These are phyloP conservation scores for Anethum foeniculum DNA, from an alignment of 140 eudicot genomes.

Conservation along the genomic window DNA sequence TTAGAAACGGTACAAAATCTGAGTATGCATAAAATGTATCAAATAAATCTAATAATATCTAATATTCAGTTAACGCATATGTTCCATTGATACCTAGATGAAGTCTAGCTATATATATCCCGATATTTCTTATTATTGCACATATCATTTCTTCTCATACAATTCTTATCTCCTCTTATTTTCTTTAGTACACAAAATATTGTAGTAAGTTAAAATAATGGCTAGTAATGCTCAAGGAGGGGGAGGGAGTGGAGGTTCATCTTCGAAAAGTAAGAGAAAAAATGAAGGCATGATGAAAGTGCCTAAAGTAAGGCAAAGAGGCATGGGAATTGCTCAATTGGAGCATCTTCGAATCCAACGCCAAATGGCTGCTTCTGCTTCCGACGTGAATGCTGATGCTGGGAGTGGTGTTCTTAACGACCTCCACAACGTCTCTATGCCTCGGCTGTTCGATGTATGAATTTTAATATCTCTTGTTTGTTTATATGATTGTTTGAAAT, in stretches of 20 bases:
- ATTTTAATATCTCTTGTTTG: constrained; percentile 14
- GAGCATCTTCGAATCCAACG: constrained; percentile 70
- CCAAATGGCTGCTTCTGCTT: constrained; percentile 30
- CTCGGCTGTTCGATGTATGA: background rate
- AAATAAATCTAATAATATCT: too few species aligned
- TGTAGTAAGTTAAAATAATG: background rate
- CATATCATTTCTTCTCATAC: background rate
- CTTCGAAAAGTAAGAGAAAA: constrained; percentile 28
- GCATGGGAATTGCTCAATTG: constrained; percentile 81
- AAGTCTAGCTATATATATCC: background rate
- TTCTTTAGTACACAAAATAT: too few species aligned
- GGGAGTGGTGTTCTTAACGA: background rate
- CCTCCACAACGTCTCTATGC: background rate
- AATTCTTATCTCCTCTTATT: background rate
- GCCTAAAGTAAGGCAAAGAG: constrained; percentile 82
- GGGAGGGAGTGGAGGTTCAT: constrained; percentile 29
- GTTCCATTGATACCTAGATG: too few species aligned
- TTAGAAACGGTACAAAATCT: background rate
- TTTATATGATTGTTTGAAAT: background rate
- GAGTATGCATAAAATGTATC: too few species aligned
- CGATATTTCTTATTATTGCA: background rate
- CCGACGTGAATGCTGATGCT: background rate
- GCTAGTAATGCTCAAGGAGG: background rate
- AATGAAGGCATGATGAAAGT: constrained; percentile 41
- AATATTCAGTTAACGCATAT: too few species aligned